Evolutionary conservation across 352 stramenopile species (phyloP), one percentile per base, ranked within the genome.

Genomic region (Phytophthora boehmeriae): DNA sequence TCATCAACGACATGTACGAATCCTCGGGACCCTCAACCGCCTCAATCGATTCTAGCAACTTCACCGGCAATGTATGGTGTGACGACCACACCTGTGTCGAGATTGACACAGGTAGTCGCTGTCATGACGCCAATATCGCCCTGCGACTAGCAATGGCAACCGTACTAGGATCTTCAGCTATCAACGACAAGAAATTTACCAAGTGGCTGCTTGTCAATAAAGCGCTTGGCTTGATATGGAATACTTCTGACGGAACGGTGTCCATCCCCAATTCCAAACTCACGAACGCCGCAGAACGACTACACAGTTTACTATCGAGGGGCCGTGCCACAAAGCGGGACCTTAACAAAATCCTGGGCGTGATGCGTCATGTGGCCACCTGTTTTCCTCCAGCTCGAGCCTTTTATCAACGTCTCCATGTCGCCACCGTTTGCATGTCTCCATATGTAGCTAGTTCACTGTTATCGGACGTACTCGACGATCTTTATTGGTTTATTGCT

Each of bases 61-160:
- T 63, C 30, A 10, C 2, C 8, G 63, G 45, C 8, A 66, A 62
- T 13, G 49, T 59, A 0, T 73, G 65, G 59, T 68, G 65, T 17
- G 58, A 73, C 22, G 58, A 68, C n/a, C 64, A 73, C 39, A 66
- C 27, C 0, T 66, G 49, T 16, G 50, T n/a, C n/a, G n/a, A n/a
- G n/a, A n/a, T n/a, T n/a, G n/a, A n/a, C n/a, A n/a, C n/a, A n/a
- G n/a, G n/a, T 63, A 3, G 58, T 2, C 42, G 64, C 4, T 56
- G 54, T 17, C 1, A 38, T 0, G 64, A 68, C 0, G 58, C 64
- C 1, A 52, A 66, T 17, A 11, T 59, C 8, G 36, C 59, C 0
- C 59, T 66, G 0, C 59, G 54, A 0, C n/a, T 8, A 13, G 49
- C 59, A 2, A 66, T 68, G 54, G 8, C 23, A 1, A 25, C 32